phyloP scores from a whole-genome alignment of 495 filamentous ascomycete species.

The Aspergillus mulundensis region DNA sequence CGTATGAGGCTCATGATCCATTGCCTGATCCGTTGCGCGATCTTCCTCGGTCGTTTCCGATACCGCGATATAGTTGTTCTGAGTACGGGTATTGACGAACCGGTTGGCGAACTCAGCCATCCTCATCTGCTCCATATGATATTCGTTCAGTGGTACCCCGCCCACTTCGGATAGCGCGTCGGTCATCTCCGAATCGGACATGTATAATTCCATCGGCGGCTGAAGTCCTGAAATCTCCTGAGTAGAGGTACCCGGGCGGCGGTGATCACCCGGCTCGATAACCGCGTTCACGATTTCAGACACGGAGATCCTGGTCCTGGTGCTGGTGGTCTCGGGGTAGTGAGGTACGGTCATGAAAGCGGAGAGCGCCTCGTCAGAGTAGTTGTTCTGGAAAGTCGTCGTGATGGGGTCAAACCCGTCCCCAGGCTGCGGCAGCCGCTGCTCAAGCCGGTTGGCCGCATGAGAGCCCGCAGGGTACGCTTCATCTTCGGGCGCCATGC shows the following conservation, averaged over 20 bases:
- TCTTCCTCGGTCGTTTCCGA: slow-evolving; percentile 22
- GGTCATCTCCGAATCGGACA: slow-evolving; percentile 24
- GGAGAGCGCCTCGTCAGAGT: slow-evolving; percentile 19
- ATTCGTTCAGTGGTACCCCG: slow-evolving; percentile 21
- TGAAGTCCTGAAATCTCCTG: not conserved
- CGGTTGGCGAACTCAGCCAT: slow-evolving; percentile 23
- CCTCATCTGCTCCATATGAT: slow-evolving; percentile 14
- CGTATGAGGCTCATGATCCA: slow-evolving; percentile 27
- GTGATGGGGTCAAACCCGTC: not conserved
- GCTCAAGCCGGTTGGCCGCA: not conserved
- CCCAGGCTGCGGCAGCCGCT: not conserved
- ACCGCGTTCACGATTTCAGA: slow-evolving; percentile 34
- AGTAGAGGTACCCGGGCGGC: not conserved
- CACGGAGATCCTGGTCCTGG: slow-evolving; percentile 14
- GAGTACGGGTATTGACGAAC: slow-evolving; percentile 16
- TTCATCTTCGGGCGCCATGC: slow-evolving; percentile 3
- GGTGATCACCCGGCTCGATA: slow-evolving; percentile 12
- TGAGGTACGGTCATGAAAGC: slow-evolving; percentile 36
- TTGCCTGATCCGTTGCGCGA: slow-evolving; percentile 22
- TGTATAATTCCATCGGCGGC: slow-evolving; percentile 15
- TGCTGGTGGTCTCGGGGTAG: slow-evolving; percentile 24
- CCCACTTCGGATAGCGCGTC: slow-evolving; percentile 22
- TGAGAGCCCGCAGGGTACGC: not conserved
- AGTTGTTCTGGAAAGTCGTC: not conserved
- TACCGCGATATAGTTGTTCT: slow-evolving; percentile 20